phyloP scores from a whole-genome alignment of 257 asterid genomes.

The Cruciata laevipes region DNA sequence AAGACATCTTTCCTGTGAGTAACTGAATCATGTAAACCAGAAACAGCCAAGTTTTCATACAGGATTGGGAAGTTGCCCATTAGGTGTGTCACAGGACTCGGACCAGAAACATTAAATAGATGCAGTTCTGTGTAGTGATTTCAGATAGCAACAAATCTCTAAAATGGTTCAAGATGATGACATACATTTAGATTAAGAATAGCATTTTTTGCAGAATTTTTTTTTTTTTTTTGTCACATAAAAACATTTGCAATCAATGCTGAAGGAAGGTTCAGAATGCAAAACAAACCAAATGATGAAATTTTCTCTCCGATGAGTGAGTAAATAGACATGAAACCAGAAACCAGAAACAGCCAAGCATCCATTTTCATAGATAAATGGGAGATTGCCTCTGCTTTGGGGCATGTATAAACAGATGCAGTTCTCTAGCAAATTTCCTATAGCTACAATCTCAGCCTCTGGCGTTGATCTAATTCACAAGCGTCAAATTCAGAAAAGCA shows the following conservation, averaged over 20 bases:
- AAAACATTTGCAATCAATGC: not conserved
- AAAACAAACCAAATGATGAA: not conserved
- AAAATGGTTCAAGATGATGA: not conserved
- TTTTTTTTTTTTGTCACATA: not conserved
- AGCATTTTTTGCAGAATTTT: not conserved
- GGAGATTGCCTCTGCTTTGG: not conserved
- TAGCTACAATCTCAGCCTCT: not conserved
- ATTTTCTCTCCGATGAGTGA: not conserved
- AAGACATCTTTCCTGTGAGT: not conserved
- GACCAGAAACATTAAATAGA: not conserved
- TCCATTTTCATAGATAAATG: not conserved
- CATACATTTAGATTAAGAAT: no score
- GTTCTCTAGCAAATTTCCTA: not conserved
- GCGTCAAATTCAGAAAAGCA: not conserved
- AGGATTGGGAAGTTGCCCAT: not conserved
- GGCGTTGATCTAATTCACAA: not conserved
- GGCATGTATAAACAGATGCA: not conserved
- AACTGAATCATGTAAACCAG: not conserved
- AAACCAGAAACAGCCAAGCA: not conserved
- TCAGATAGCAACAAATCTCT: not conserved
- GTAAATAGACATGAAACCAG: not conserved
- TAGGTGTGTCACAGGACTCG: not conserved
- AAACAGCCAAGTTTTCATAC: not conserved
- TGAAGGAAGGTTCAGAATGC: not conserved
- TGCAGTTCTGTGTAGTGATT: not conserved